Evolutionary conservation across 2,329 filamentous ascomycete genomes (phyloP), one percentile per base, ranked within the genome.

Genomic region (Amphichorda felina): DNA sequence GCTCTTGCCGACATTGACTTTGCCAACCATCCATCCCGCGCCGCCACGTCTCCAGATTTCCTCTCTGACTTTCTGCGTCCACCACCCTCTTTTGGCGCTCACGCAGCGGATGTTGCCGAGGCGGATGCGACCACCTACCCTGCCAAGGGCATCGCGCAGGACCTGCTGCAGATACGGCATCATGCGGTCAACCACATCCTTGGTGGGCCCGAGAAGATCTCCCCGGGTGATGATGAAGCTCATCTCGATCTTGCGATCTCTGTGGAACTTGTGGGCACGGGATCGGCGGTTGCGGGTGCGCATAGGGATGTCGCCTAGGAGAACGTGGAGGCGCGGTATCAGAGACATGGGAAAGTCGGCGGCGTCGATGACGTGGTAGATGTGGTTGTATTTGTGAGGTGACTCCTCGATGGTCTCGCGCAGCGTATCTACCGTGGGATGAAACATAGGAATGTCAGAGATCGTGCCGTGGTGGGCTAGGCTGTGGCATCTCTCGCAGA

Each of bases 271-370:
- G 35, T 66, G 69, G 6, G 68, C 63, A 37, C 75, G 76, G 1
- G 86, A 79, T 34, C 89, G 75, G 34, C 89, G 76, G 50, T 95
- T 96, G 41, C 74, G 73, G 1, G 83, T 82, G 38, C 89, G 79
- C 36, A 91, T 66, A 7, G 79, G 77, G 40, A 84, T 79, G 8
- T 87, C 64, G 24, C 78, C 67, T 2, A 95, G 66, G 1, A 85
- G 64, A 7, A 72, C 64, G 40, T 82, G 73, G 8, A 98, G 72
- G 30, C 78, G 75, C 1, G 86, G 84, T 4, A 96, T 68, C 11
- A 98, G 61, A 2, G 91, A 95, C 73, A 98, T 83, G 15, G 91
- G 91, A 44, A 98, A 96, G 57, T 98, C 91, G 40, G 88, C 91
- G 3, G 91, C 89, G 51, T 98, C 91, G 16, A 98, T 64, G 18